Conservation (phyloP, 1,139 yeast genomes). For the Diutina neorugosa region DNA sequence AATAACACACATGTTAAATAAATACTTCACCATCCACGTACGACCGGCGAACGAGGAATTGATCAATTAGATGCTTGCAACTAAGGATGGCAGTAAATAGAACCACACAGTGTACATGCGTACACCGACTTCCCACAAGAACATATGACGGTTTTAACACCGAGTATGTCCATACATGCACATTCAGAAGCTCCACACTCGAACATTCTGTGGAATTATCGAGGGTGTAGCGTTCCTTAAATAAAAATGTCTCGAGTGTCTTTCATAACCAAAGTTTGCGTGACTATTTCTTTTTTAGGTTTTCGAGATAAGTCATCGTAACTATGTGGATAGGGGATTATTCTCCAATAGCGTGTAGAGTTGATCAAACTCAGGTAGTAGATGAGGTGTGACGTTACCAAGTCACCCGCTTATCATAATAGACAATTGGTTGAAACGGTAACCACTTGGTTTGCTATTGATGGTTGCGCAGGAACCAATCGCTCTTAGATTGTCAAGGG, state of each 20-base stretch:
- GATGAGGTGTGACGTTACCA: too few relatives aligned
- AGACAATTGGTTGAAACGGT: background rate
- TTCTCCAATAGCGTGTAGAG: too few relatives aligned
- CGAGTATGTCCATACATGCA: background rate
- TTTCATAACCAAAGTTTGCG: background rate
- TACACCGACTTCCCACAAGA: background rate
- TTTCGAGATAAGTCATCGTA: background rate
- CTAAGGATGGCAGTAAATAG: background rate
- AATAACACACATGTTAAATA: too few relatives aligned
- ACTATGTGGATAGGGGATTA: background rate
- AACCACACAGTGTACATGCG: background rate
- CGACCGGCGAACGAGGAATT: background rate
- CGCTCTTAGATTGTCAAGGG: background rate
- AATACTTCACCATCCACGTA: background rate
- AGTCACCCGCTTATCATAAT: background rate
- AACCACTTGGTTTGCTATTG: background rate
- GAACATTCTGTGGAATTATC: background rate
- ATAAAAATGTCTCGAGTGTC: too few relatives aligned
- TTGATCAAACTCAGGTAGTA: too few relatives aligned
- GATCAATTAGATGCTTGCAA: too few relatives aligned
- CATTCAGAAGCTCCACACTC: conserved; percentile 2
- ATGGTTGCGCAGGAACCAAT: background rate
- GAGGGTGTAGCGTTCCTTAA: too few relatives aligned
- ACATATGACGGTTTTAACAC: background rate
- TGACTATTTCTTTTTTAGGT: background rate